Conservation (phyloP, 2,329 filamentous ascomycete species). For the Botryotinia narcissicola region DNA sequence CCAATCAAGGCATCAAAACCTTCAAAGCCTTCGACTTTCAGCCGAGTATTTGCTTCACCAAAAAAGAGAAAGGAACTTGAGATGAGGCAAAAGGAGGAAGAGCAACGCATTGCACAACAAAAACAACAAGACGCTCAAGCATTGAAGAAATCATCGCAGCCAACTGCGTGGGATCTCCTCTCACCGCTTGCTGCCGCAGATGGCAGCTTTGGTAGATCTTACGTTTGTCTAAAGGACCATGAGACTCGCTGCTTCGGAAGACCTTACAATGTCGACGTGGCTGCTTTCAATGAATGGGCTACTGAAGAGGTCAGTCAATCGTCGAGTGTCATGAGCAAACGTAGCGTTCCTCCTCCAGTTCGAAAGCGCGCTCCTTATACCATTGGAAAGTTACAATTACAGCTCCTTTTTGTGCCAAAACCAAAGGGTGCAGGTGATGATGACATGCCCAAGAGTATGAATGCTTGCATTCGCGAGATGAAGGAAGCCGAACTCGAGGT, state of each 20-base stretch:
- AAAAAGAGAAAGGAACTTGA: conserved; percentile 97
- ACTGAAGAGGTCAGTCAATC: conserved; percentile 75
- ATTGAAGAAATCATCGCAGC: conserved; percentile 60
- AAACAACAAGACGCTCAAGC: conserved; percentile 63
- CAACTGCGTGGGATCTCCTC: conserved; percentile 80
- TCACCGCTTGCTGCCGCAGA: conserved; percentile 85
- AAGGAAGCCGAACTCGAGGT: conserved; percentile 82
- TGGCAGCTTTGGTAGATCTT: conserved; percentile 90
- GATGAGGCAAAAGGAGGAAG: conserved; percentile 76
- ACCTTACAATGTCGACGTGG: conserved; percentile 81
- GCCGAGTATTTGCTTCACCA: conserved; percentile 86
- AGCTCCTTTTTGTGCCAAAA: conserved; percentile 91
- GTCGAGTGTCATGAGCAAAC: conserved; percentile 94
- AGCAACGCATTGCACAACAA: conserved; percentile 64
- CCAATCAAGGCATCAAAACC: conserved; percentile 63
- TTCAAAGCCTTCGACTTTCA: conserved; percentile 83
- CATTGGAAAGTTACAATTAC: conserved; percentile 89
- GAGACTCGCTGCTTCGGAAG: conserved; percentile 85
- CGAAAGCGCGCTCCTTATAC: conserved; percentile 91
- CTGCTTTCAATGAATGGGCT: conserved; percentile 99
- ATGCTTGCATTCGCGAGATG: conserved; percentile 89
- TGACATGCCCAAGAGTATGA: conserved; percentile 99
- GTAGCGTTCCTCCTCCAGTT: conserved; percentile 60
- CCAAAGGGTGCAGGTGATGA: conserved; percentile 84
- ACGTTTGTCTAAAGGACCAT: conserved; percentile 90